Percentiles rank a stretch among this genome's conserved stretches.
Conservation (phyloP, 257 asterid species). For the Solanum pennellii region DNA sequence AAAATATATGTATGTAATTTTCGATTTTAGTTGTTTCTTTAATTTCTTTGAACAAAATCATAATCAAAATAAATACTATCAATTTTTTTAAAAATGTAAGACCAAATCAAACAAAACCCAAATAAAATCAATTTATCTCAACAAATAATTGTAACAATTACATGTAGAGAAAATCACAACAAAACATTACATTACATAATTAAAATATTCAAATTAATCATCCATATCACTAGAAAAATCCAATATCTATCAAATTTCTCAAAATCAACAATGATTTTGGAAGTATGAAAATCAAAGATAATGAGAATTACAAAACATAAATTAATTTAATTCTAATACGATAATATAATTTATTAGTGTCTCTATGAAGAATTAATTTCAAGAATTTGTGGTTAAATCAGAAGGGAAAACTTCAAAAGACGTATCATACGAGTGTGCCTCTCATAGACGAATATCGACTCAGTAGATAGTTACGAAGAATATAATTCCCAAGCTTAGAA, state of each 20-base stretch:
- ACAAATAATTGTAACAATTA: not conserved
- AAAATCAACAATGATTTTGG: not conserved
- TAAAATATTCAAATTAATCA: not conserved
- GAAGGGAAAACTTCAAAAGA: not conserved
- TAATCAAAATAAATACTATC: too few relatives aligned
- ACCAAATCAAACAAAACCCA: too few relatives aligned
- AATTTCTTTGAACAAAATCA: too few relatives aligned
- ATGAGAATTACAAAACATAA: not conserved
- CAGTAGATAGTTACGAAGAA: not conserved
- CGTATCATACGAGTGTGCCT: not conserved
- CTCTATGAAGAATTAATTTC: not conserved
- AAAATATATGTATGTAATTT: too few relatives aligned
- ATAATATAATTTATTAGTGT: not conserved
- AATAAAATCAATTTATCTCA: too few relatives aligned
- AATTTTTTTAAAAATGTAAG: too few relatives aligned
- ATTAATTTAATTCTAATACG: not conserved
- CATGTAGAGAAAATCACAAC: not conserved
- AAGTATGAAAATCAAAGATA: not conserved
- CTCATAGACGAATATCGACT: not conserved
- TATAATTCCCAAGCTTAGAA: constrained; percentile 9
- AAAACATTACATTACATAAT: not conserved
- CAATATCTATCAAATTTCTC: not conserved
- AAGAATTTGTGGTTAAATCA: not conserved
- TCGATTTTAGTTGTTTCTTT: too few relatives aligned
- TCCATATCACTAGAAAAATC: not conserved